These are phyloP conservation scores for Artomyces pyxidatus DNA, from an alignment of 768 basidiomycete genomes.

Conservation along the genomic window DNA sequence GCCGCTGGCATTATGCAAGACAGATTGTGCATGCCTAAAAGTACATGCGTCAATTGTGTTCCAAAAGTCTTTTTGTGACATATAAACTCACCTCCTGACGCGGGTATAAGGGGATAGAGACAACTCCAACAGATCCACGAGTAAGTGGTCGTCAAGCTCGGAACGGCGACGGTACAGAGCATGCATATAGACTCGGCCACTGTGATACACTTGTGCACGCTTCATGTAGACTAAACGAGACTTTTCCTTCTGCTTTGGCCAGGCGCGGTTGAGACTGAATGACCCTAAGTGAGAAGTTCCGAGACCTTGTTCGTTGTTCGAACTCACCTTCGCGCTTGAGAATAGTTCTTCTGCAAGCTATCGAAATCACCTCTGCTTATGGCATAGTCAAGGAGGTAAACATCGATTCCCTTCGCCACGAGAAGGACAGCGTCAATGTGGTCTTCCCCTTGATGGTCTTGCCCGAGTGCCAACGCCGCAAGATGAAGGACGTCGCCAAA, in stretches of 20 bases:
- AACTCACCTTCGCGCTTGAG: slow-evolving; percentile 52
- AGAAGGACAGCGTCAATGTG: slow-evolving; percentile 80
- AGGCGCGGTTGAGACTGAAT: slow-evolving; percentile 54
- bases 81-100: slow-evolving; percentile 48
- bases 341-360: slow-evolving; percentile 58
- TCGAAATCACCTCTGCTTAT: slow-evolving; percentile 51
- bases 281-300: slow-evolving; percentile 7
- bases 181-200: slow-evolving; percentile 69
- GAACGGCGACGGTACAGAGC: slow-evolving; percentile 67
- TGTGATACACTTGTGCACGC: slow-evolving; percentile 73
- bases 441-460: slow-evolving; percentile 61
- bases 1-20: slow-evolving; percentile 54
- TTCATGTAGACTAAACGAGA: slow-evolving; percentile 68
- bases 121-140: slow-evolving; percentile 61
- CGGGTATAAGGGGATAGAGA: slow-evolving; percentile 77
- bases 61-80: neutral
- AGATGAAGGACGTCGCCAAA: slow-evolving; percentile 62
- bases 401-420: slow-evolving; percentile 66
- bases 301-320: slow-evolving; percentile 16
- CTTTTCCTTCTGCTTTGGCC: slow-evolving; percentile 67
- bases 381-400: slow-evolving; percentile 66
- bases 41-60: slow-evolving; percentile 1
- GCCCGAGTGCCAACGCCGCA: slow-evolving; percentile 58
- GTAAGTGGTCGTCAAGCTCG: slow-evolving; percentile 60
- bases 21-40: slow-evolving; percentile 57